Percentiles rank a stretch among this genome's conserved stretches.
Evolutionary conservation across 345 rosid genomes (phyloP).

Genomic region (Populus nigra): DNA sequence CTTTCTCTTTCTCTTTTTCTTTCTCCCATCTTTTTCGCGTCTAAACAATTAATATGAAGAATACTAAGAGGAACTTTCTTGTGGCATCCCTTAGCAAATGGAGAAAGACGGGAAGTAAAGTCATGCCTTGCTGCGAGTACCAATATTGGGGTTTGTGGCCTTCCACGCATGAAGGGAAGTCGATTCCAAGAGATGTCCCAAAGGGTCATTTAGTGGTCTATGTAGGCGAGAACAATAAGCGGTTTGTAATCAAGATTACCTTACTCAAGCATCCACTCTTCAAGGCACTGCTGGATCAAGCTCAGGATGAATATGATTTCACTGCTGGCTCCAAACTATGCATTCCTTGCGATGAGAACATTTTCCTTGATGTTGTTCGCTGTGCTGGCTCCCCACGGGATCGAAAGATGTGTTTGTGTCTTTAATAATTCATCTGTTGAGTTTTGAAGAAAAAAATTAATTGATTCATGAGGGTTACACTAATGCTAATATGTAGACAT

Average conservation of each 20-base stretch:
- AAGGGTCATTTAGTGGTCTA: slow-evolving; percentile 82
- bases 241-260: slow-evolving; percentile 66
- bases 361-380: slow-evolving; percentile 66
- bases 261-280: slow-evolving; percentile 76
- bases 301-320: slow-evolving; percentile 66
- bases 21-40: not conserved
- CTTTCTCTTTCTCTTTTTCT: slow-evolving; percentile 9
- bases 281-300: slow-evolving; percentile 72
- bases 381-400: slow-evolving; percentile 49
- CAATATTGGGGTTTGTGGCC: slow-evolving; percentile 44
- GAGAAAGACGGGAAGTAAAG: slow-evolving; percentile 49
- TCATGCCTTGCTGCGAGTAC: slow-evolving; percentile 45
- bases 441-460: slow-evolving; percentile 13
- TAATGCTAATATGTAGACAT: slow-evolving; percentile 31
- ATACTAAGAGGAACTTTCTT: slow-evolving; percentile 42
- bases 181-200: slow-evolving; percentile 77
- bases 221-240: slow-evolving; percentile 63
- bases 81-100: slow-evolving; percentile 49
- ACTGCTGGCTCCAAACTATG: slow-evolving; percentile 57
- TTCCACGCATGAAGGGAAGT: slow-evolving; percentile 36
- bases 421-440: slow-evolving; percentile 20
- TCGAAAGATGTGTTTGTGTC: slow-evolving; percentile 35
- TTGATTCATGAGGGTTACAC: slow-evolving; percentile 30
- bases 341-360: slow-evolving; percentile 74
- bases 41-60: slow-evolving; percentile 12